These are phyloP conservation scores for Diplocarpon mali DNA, from an alignment of 2,329 filamentous ascomycete genomes.

Conservation along the genomic window DNA sequence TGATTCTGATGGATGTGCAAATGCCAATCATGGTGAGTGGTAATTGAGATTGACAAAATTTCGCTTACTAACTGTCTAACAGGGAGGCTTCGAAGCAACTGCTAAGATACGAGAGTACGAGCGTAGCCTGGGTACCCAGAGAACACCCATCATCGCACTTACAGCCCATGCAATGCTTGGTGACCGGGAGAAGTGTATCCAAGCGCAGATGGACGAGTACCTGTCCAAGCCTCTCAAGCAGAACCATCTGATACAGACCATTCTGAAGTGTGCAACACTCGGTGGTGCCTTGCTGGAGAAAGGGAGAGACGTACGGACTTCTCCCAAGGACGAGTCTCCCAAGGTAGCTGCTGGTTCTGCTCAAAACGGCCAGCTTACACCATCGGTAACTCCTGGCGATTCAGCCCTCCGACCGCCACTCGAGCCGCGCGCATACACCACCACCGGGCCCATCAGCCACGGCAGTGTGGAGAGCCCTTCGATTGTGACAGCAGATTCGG, in stretches of 20 bases:
- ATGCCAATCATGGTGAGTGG: slow-evolving; percentile 92
- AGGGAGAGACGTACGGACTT: slow-evolving; percentile 45
- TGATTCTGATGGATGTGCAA: slow-evolving; percentile 97
- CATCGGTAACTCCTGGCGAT: slow-evolving; percentile 12
- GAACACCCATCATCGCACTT: slow-evolving; percentile 91
- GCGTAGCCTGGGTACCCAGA: slow-evolving; percentile 62
- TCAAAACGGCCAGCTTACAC: slow-evolving; percentile 12
- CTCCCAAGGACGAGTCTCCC: slow-evolving; percentile 23
- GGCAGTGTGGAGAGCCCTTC: slow-evolving; percentile 52
- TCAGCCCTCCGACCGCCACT: slow-evolving; percentile 37
- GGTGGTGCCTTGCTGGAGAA: slow-evolving; percentile 74
- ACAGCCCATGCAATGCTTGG: slow-evolving; percentile 98
- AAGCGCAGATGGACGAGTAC: slow-evolving; percentile 99
- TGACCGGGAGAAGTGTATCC: slow-evolving; percentile 94
- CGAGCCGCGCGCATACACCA: slow-evolving; percentile 58
- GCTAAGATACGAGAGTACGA: slow-evolving; percentile 95
- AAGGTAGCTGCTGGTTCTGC: slow-evolving; percentile 6
- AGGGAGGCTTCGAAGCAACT: slow-evolving; percentile 95
- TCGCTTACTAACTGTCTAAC: slow-evolving; percentile 28
- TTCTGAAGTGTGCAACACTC: slow-evolving; percentile 90
- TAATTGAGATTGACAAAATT: not conserved
- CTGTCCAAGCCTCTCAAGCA: slow-evolving; percentile 93
- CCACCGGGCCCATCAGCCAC: slow-evolving; percentile 45
- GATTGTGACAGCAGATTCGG: slow-evolving; percentile 46
- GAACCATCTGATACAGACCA: slow-evolving; percentile 95